Conservation (phyloP, 2,329 filamentous ascomycete species). For the Pseudogymnoascus sp. region DNA sequence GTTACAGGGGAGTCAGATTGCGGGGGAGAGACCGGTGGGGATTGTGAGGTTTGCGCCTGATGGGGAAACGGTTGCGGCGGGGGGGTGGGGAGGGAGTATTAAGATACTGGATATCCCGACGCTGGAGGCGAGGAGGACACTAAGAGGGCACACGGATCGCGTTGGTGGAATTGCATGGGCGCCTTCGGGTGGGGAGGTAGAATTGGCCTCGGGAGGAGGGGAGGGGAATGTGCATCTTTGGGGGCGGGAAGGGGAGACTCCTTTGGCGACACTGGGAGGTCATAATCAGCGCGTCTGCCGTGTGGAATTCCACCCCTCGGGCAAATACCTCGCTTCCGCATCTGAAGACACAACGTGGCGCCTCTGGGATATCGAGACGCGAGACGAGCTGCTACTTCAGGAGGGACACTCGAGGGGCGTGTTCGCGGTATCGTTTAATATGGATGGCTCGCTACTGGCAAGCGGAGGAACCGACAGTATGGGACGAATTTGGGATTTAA, state of each 20-base stretch:
- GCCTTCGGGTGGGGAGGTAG: conserved; percentile 69
- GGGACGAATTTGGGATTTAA: conserved; percentile 88
- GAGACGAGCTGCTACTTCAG: conserved; percentile 75
- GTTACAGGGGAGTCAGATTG: conserved; percentile 86
- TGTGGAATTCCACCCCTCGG: conserved; percentile 90
- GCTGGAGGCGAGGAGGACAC: conserved; percentile 64
- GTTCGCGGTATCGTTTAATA: conserved; percentile 82
- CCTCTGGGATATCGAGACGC: conserved; percentile 86
- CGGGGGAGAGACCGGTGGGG: conserved; percentile 82
- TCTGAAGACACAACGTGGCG: conserved; percentile 97
- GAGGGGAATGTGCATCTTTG: conserved; percentile 84
- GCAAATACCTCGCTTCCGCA: conserved; percentile 80
- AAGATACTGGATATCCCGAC: conserved; percentile 78
- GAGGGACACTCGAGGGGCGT: conserved; percentile 94
- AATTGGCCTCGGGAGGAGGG: conserved; percentile 83
- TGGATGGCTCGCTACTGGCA: conserved; percentile 81
- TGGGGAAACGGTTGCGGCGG: conserved; percentile 74
- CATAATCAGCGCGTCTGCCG: conserved; percentile 83
- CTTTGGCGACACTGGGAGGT: conserved; percentile 70
- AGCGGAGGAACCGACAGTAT: conserved; percentile 93
- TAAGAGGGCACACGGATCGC: conserved; percentile 80
- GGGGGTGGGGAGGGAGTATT: conserved; percentile 87
- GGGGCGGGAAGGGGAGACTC: conserved; percentile 80
- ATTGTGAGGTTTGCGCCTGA: conserved; percentile 87
- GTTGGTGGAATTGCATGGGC: conserved; percentile 88